These are phyloP conservation scores for Candida sp. DNA, from an alignment of 1,139 yeast genomes.

Conservation along the genomic window DNA sequence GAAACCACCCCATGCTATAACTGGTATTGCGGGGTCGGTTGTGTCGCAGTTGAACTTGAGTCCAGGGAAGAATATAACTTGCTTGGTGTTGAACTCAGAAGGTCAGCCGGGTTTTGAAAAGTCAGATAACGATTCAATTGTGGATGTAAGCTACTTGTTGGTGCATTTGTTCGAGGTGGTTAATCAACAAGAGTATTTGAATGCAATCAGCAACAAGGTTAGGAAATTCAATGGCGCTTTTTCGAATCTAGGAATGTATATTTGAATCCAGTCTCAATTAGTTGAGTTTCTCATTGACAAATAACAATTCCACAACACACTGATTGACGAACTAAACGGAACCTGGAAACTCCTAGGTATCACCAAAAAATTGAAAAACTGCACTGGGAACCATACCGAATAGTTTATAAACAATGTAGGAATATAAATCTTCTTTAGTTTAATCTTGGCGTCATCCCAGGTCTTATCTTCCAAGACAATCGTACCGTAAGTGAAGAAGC, in stretches of 20 bases:
- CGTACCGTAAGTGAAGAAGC: constrained; percentile 86
- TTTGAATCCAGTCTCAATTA: constrained; percentile 24
- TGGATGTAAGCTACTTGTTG: constrained; percentile 33
- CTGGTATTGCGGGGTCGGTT: constrained; percentile 54
- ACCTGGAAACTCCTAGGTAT: constrained; percentile 86
- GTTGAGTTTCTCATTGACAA: constrained; percentile 72
- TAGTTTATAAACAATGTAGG: constrained; percentile 81
- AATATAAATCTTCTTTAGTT: constrained; percentile 68
- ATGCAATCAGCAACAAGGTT: constrained; percentile 30
- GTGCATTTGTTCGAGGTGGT: constrained; percentile 16
- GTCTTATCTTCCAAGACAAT: constrained; percentile 80
- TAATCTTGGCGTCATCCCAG: constrained; percentile 62
- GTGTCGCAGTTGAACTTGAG: constrained; percentile 28
- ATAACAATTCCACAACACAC: constrained; percentile 93
- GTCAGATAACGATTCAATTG: constrained; percentile 38
- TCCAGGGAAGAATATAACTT: constrained; percentile 14
- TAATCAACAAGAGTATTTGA: constrained; percentile 23
- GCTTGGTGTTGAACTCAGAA: constrained; percentile 52
- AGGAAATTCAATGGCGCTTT: constrained; percentile 35
- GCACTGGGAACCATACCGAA: constrained; percentile 95
- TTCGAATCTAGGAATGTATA: constrained; percentile 45
- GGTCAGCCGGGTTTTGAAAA: constrained; percentile 63
- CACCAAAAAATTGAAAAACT: constrained; percentile 82
- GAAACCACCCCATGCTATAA: constrained; percentile 58
- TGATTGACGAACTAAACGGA: constrained; percentile 90